These are phyloP conservation scores for Populus davidiana DNA, from an alignment of 345 rosid species.

Conservation along the genomic window DNA sequence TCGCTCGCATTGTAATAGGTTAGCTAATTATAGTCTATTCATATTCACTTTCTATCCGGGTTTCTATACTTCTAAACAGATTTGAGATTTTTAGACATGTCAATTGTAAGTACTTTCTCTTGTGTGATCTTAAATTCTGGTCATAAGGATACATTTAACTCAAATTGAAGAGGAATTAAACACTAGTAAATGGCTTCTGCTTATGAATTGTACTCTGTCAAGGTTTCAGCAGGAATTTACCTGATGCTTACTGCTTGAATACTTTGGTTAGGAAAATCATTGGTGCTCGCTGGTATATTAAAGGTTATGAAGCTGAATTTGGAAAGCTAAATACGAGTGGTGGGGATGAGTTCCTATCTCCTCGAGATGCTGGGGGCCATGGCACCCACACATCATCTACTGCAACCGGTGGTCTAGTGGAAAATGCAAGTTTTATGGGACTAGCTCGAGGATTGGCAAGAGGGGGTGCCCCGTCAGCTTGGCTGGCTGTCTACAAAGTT, in stretches of 20 bases:
- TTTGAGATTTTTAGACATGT: background rate
- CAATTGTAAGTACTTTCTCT: background rate
- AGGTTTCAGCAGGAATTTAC: background rate
- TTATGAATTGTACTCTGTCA: slow-evolving; percentile 21
- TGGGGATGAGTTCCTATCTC: slow-evolving; percentile 23
- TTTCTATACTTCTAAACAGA: background rate
- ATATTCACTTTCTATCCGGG: background rate
- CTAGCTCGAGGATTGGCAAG: slow-evolving; percentile 36
- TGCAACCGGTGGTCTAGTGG: slow-evolving; percentile 31
- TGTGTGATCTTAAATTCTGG: background rate
- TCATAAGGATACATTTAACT: background rate
- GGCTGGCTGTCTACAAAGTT: slow-evolving; percentile 41
- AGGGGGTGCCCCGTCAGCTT: slow-evolving; percentile 43
- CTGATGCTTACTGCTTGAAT: background rate
- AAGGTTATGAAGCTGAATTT: slow-evolving; percentile 14
- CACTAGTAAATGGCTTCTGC: background rate
- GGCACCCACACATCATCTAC: slow-evolving; percentile 23
- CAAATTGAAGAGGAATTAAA: background rate
- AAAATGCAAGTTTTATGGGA: slow-evolving; percentile 30
- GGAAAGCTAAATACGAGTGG: slow-evolving; percentile 12
- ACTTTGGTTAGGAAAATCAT: slow-evolving; percentile 23
- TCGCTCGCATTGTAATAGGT: background rate
- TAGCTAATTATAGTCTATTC: background rate
- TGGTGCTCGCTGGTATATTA: slow-evolving; percentile 39
- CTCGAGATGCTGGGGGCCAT: slow-evolving; percentile 20